A percentile compares a stretch with the other conserved stretches of the same genome.
Conservation (phyloP, 73 alveolate species). For the Symbiodinium natans region DNA sequence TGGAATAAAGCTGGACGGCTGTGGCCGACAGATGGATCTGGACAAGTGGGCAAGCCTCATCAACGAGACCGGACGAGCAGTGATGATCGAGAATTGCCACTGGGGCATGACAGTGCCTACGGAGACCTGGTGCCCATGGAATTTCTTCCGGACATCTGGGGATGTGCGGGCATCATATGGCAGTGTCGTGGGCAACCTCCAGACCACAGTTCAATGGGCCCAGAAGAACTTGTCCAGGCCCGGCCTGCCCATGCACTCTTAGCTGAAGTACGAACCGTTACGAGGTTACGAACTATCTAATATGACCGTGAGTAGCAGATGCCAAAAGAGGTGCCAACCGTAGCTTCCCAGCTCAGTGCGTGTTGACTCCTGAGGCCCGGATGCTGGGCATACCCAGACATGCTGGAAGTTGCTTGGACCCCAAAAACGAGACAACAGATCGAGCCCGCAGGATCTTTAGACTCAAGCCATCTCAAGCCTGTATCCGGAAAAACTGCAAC, state of each 20-base stretch:
- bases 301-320: no score
- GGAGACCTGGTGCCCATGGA: conserved; percentile 89
- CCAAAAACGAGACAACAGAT: no score
- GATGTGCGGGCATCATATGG: conserved; percentile 86
- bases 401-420: conserved; percentile 42
- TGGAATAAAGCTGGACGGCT: conserved; percentile 68
- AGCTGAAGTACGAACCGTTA: not conserved
- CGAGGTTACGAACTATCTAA: no score
- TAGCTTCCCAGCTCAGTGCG: no score
- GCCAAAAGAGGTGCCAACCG: no score
- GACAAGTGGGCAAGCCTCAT: conserved; percentile 74
- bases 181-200: conserved; percentile 50
- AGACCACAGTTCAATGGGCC: conserved; percentile 63
- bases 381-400: conserved; percentile 85
- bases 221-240: conserved; percentile 87
- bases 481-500: no score
- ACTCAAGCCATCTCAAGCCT: no score
- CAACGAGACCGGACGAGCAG: conserved; percentile 57
- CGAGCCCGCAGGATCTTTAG: no score
- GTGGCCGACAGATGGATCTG: conserved; percentile 63
- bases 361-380: not conserved
- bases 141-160: conserved; percentile 65
- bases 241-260: not conserved
- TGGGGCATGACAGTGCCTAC: conserved; percentile 86
- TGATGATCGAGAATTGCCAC: conserved; percentile 74